phyloP scores from a whole-genome alignment of 2,329 filamentous ascomycete genomes.

The Onygenales sp. region DNA sequence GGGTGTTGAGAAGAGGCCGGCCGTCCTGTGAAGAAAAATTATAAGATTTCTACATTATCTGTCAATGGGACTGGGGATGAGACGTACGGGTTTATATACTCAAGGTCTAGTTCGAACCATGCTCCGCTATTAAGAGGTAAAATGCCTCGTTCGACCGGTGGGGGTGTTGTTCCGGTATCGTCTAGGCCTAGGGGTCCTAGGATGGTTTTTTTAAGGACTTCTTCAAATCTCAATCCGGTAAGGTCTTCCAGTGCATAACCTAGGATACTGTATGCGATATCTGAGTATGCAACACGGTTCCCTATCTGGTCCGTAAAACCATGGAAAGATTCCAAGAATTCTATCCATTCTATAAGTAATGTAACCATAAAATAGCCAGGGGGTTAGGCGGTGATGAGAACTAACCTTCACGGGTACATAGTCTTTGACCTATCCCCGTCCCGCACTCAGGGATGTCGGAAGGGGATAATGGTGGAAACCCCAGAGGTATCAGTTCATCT shows the following conservation, averaged over 20 bases:
- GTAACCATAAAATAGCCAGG: neutral
- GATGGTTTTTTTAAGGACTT: constrained; percentile 31
- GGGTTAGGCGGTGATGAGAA: no score
- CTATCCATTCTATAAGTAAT: constrained; percentile 6
- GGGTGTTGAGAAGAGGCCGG: neutral
- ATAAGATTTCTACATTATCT: neutral
- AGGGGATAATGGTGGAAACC: neutral
- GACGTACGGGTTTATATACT: neutral
- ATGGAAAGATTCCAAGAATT: constrained; percentile 19
- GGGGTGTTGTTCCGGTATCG: neutral
- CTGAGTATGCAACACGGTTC: constrained; percentile 29
- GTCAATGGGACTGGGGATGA: neutral
- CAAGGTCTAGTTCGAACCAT: constrained; percentile 3
- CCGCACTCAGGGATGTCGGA: neutral
- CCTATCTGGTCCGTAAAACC: constrained; percentile 15
- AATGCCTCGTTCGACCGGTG: constrained; percentile 1
- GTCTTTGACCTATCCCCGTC: neutral
- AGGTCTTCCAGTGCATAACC: constrained; percentile 32
- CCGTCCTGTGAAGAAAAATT: neutral
- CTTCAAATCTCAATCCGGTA: constrained; percentile 24
- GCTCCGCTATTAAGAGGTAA: neutral
- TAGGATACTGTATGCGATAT: constrained; percentile 32
- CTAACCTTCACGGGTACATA: neutral
- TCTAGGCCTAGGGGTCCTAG: constrained; percentile 21
- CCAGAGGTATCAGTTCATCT: neutral